Base-by-base conservation (phyloP, 345 rosid species). In the Dovyalis caffra region DNA sequence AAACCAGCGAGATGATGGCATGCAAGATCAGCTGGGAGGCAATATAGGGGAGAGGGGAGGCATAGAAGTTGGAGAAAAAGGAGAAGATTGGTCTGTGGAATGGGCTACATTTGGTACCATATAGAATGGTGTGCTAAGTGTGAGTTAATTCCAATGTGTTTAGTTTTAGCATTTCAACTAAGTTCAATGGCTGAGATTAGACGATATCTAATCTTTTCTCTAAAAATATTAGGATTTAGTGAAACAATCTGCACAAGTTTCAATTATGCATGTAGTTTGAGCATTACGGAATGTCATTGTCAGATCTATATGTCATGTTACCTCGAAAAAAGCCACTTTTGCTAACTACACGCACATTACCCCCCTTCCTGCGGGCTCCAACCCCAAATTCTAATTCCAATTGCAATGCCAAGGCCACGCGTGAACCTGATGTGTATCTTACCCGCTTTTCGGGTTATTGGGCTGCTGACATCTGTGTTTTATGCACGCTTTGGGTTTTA, bases 221-320 rank as follows among this genome's bases (percentile, higher is more conserved):
- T 43, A 43, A 15, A 47, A 25, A 68, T 15, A 18, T 31, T 16
- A n/a, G 5, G 20, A 78, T n/a, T n/a, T 1, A 45, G 23, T 18
- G 7, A 31, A 11, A 3, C 32, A 73, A 77, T 37, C 38, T 70
- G 83, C 81, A 78, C 70, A 74, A 72, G 32, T 66, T 82, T 71
- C 56, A 70, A 74, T 83, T 74, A 49, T 68, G 53, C 65, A 62
- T 12, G 32, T 26, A 18, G 89, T 85, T 84, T 89, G 78, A 72
- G 82, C 74, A 80, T 83, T 84, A 89, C 88, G 90, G 92, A 85
- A 87, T n/a, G n/a, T n/a, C n/a, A n/a, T n/a, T 87, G 92, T 87
- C 84, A 84, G 86, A 86, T 86, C 83, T 81, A 66, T 25, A 23
- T 21, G 23, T 11, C 4, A 14, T 4, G 23, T 26, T 34, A 20